Evolutionary conservation across 2,329 filamentous ascomycete genomes (phyloP).

Genomic region (Karstenula rhodostoma): DNA sequence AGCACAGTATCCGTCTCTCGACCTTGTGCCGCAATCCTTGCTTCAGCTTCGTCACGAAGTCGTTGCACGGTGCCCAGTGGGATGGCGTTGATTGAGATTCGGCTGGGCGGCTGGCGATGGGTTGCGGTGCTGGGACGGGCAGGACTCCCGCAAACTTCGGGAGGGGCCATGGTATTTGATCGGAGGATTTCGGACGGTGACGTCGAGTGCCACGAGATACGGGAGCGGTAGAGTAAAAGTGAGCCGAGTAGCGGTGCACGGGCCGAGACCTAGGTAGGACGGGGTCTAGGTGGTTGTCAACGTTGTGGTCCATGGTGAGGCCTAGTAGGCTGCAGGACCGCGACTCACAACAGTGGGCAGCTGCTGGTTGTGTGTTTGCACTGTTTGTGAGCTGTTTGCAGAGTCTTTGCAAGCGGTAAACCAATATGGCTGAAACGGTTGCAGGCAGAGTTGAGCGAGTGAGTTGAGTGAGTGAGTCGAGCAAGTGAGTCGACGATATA

Average conservation of each 20-base stretch:
- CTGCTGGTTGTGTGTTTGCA: background rate
- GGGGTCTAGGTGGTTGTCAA: background rate
- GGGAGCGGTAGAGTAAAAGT: background rate
- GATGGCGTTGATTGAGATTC: background rate
- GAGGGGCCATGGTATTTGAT: constrained; percentile 2
- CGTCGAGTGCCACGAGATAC: background rate
- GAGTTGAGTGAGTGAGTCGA: background rate
- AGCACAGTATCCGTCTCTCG: background rate
- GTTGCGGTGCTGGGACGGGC: background rate
- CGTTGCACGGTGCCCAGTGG: background rate
- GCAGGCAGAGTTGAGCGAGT: background rate
- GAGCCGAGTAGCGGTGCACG: background rate
- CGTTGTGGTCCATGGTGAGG: background rate
- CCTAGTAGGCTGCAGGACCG: background rate
- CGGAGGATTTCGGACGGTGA: background rate
- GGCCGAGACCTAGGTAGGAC: background rate
- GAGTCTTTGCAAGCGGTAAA: background rate
- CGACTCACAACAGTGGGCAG: background rate
- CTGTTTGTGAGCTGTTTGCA: background rate
- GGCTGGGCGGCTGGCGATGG: background rate
- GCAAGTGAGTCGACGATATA: background rate
- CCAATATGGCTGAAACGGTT: background rate
- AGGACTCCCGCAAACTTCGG: background rate
- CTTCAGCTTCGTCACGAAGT: constrained; percentile 1
- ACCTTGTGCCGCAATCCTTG: background rate